A percentile compares a stretch with the other conserved stretches of the same genome.
Conservation (phyloP, 108 stramenopile species). For the Cyclostephanos tholiformis region DNA sequence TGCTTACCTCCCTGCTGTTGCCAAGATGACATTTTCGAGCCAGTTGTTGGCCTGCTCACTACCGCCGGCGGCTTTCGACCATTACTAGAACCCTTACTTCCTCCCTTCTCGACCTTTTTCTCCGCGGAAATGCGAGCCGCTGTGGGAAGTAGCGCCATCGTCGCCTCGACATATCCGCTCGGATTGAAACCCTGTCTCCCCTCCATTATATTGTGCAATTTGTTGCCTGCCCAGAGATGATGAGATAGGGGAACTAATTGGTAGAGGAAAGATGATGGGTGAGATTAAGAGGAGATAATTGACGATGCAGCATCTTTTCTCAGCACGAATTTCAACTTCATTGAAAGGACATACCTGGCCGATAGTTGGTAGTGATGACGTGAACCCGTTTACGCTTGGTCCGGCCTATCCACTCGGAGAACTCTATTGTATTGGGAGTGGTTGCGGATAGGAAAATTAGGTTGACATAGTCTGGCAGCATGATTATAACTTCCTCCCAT, state of each 20-base stretch:
- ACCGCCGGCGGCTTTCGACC: slow-evolving; percentile 37
- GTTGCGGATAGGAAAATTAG: slow-evolving; percentile 97
- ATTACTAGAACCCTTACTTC: slow-evolving; percentile 30
- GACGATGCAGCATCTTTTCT: background rate
- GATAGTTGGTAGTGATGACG: slow-evolving; percentile 89
- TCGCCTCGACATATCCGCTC: slow-evolving; percentile 75
- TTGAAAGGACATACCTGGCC: background rate
- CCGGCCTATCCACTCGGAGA: slow-evolving; percentile 95
- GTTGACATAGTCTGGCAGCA: slow-evolving; percentile 92
- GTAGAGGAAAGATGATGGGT: background rate
- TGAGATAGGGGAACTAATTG: slow-evolving; percentile 95
- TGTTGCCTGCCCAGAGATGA: slow-evolving; percentile 84
- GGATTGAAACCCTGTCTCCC: slow-evolving; percentile 76
- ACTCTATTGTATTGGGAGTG: slow-evolving; percentile 95
- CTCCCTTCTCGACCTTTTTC: slow-evolving; percentile 52
- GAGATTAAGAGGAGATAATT: background rate
- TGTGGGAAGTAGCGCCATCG: slow-evolving; percentile 67
- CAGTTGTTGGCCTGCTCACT: slow-evolving; percentile 32
- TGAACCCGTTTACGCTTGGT: slow-evolving; percentile 89
- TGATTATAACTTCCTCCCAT: slow-evolving; percentile 97
- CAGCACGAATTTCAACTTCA: background rate
- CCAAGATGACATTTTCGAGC: slow-evolving; percentile 71
- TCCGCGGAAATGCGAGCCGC: slow-evolving; percentile 49
- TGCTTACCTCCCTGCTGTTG: slow-evolving; percentile 81
- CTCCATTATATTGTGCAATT: slow-evolving; percentile 86